Evolutionary conservation across 2,329 filamentous ascomycete genomes (phyloP).

Genomic region (Epichloe festucae): DNA sequence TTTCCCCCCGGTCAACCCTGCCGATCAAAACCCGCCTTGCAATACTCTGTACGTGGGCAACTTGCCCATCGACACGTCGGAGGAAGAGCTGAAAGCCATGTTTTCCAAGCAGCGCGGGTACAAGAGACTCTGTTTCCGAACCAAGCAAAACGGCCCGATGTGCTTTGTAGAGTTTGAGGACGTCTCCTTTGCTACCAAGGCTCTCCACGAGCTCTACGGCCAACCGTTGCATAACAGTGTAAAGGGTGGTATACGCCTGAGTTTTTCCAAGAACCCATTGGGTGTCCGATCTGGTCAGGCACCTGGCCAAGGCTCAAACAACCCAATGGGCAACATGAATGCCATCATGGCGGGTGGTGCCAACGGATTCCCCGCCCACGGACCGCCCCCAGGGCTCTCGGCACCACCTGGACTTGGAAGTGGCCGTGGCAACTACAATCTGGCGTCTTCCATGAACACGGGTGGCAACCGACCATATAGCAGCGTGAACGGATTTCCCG

Average conservation of each 20-base stretch:
- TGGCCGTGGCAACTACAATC: slow-evolving; percentile 14
- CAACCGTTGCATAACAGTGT: slow-evolving; percentile 77
- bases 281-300: slow-evolving; percentile 73
- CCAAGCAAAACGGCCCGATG: slow-evolving; percentile 93
- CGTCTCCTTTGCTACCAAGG: slow-evolving; percentile 80
- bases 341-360: slow-evolving; percentile 36
- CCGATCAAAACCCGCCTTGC: slow-evolving; percentile 93
- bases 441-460: slow-evolving; percentile 11
- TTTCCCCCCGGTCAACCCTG: slow-evolving; percentile 86
- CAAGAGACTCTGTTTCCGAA: slow-evolving; percentile 87
- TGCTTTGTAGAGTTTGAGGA: slow-evolving; percentile 99
- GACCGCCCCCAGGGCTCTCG: slow-evolving; percentile 70
- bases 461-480: slow-evolving; percentile 8
- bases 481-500: slow-evolving; percentile 8
- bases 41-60: slow-evolving; percentile 99
- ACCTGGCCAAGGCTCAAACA: slow-evolving; percentile 26
- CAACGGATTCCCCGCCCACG: slow-evolving; percentile 53
- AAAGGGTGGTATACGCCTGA: slow-evolving; percentile 88
- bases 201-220: slow-evolving; percentile 80
- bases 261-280: slow-evolving; percentile 94
- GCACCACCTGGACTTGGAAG: slow-evolving; percentile 57
- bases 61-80: slow-evolving; percentile 78
- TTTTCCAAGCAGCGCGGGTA: slow-evolving; percentile 92
- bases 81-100: slow-evolving; percentile 87
- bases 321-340: slow-evolving; percentile 41